These are phyloP conservation scores for Pestalotiopsis sp. DNA, from an alignment of 2,329 filamentous ascomycete genomes.

Conservation along the genomic window DNA sequence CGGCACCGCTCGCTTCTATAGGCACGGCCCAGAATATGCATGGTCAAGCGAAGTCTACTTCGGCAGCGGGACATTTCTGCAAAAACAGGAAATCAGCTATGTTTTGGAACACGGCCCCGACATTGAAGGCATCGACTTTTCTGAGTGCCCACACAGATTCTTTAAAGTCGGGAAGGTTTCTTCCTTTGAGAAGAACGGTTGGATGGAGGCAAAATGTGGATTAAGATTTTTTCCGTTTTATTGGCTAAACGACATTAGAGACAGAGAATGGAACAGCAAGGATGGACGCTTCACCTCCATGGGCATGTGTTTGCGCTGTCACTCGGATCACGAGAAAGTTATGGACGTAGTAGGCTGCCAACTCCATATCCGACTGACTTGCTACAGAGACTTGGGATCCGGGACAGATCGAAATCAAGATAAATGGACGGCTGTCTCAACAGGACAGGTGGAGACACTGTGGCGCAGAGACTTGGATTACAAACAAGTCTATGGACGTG, in stretches of 20 bases:
- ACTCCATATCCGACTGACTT: neutral
- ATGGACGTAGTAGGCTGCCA: neutral
- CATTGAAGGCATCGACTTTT: neutral
- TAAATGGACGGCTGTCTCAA: neutral
- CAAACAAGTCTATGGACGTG: neutral
- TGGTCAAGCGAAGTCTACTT: conserved; percentile 4
- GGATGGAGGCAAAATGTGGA: neutral
- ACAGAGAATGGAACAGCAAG: neutral
- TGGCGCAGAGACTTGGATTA: neutral
- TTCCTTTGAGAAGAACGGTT: neutral
- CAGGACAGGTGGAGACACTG: neutral
- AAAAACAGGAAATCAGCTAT: neutral
- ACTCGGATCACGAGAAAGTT: neutral
- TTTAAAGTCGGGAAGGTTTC: neutral
- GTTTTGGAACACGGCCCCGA: neutral
- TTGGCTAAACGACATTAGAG: neutral
- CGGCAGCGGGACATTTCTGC: neutral
- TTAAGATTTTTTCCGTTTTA: neutral
- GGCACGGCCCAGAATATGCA: neutral
- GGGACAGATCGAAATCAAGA: neutral
- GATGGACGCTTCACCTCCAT: neutral
- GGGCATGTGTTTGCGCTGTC: neutral
- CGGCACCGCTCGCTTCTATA: neutral
- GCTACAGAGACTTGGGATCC: neutral
- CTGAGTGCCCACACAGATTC: neutral